phyloP scores from a whole-genome alignment of 1,284 basidiomycete genomes.

The Ceraceosorus guamensis region DNA sequence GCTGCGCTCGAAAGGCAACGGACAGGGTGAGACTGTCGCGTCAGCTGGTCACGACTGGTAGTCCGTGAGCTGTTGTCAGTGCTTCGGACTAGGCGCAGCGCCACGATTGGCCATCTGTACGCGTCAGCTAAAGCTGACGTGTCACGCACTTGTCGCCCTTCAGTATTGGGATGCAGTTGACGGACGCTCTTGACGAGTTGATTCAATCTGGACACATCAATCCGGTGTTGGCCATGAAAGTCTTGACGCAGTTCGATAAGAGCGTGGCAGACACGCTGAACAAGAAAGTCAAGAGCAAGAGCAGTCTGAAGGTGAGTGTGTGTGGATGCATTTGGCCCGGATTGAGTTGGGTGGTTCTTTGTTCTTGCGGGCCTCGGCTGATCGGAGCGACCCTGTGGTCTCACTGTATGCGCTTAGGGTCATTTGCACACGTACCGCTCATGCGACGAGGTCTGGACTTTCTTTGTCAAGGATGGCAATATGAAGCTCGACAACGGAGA shows the following conservation, averaged over 20 bases:
- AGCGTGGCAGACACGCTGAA: constrained; percentile 42
- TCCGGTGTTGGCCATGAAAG: constrained; percentile 93
- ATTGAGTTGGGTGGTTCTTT: background rate
- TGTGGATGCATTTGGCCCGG: background rate
- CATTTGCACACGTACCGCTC: constrained; percentile 43
- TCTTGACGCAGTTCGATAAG: constrained; percentile 57
- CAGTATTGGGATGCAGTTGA: constrained; percentile 92
- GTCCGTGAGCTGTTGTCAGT: background rate
- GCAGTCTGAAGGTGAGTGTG: constrained; percentile 32
- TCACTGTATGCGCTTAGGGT: constrained; percentile 18
- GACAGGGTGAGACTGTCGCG: too few relatives aligned
- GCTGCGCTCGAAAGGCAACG: background rate
- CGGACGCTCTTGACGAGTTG: constrained; percentile 97
- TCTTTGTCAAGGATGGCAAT: constrained; percentile 40
- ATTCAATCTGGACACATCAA: constrained; percentile 96
- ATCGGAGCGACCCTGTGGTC: background rate
- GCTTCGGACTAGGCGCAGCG: background rate
- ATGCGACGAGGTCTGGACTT: constrained; percentile 48
- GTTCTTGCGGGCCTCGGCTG: background rate
- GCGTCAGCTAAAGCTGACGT: background rate
- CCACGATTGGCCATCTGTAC: background rate
- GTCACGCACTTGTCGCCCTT: background rate
- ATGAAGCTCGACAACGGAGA: constrained; percentile 47
- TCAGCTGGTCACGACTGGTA: too few relatives aligned
- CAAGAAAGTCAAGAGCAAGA: constrained; percentile 44